Evolutionary conservation across 306 rosid species (phyloP).

Genomic region (Luffa aegyptiaca): DNA sequence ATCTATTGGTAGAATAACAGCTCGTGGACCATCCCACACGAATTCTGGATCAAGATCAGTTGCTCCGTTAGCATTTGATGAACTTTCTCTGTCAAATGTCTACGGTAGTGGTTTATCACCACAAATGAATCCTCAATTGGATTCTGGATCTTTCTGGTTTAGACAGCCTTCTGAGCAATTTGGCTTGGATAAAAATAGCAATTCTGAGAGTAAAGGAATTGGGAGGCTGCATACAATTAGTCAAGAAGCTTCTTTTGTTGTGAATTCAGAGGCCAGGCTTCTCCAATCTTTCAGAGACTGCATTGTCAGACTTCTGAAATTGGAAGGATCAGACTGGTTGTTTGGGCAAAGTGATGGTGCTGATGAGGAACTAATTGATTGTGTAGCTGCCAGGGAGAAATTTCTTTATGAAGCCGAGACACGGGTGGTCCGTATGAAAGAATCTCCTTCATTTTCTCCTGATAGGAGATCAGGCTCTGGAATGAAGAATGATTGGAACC

Average conservation of each 20-base stretch:
- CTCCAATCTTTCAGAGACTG: slow-evolving; percentile 73
- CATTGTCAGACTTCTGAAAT: slow-evolving; percentile 65
- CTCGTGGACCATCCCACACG: slow-evolving; percentile 33
- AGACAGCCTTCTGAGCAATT: slow-evolving; percentile 92
- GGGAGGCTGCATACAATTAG: slow-evolving; percentile 31
- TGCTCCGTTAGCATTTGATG: slow-evolving; percentile 65
- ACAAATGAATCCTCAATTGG: slow-evolving; percentile 44
- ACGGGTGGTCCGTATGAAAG: slow-evolving; percentile 28
- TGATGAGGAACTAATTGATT: slow-evolving; percentile 82
- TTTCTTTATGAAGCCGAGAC: slow-evolving; percentile 66
- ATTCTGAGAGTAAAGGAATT: slow-evolving; percentile 31
- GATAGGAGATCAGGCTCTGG: slow-evolving; percentile 40
- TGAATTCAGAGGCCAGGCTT: slow-evolving; percentile 58
- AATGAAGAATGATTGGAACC: slow-evolving; percentile 33
- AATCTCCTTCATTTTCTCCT: slow-evolving; percentile 37
- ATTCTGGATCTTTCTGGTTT: slow-evolving; percentile 71
- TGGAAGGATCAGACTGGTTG: slow-evolving; percentile 94
- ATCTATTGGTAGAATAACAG: slow-evolving; percentile 24
- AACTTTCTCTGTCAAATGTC: slow-evolving; percentile 50
- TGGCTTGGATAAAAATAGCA: slow-evolving; percentile 46
- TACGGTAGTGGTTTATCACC: slow-evolving; percentile 42
- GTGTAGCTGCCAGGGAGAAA: slow-evolving; percentile 89
- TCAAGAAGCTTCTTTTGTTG: slow-evolving; percentile 42
- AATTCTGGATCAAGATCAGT: slow-evolving; percentile 40
- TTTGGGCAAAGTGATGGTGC: slow-evolving; percentile 79